Evolutionary conservation across 2,329 filamentous ascomycete genomes (phyloP).

Genomic region (Clonostachys sp.): DNA sequence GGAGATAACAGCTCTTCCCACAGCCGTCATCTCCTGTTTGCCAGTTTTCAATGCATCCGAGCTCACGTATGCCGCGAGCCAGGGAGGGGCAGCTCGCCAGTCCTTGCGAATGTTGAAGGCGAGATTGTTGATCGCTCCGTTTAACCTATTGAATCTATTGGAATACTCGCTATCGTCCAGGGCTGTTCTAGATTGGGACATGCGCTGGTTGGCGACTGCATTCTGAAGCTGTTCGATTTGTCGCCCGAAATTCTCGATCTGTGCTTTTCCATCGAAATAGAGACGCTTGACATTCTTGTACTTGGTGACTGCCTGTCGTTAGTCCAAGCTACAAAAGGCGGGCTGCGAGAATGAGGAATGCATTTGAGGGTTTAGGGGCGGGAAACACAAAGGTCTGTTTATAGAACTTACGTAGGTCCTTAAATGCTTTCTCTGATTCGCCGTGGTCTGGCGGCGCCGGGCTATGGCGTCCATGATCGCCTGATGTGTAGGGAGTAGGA

Average conservation of each 20-base stretch:
- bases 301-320: constrained; percentile 64
- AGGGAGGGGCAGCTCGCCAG: constrained; percentile 77
- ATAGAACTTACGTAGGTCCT: constrained; percentile 46
- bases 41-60: constrained; percentile 80
- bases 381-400: neutral
- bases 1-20: constrained; percentile 83
- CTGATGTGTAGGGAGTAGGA: constrained; percentile 30
- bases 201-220: constrained; percentile 91
- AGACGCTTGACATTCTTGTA: constrained; percentile 98
- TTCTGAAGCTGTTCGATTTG: constrained; percentile 96
- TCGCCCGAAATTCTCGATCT: constrained; percentile 81
- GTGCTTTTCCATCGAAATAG: constrained; percentile 91
- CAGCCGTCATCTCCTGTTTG: constrained; percentile 96
- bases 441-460: constrained; percentile 44
- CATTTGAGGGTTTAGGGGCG: neutral
- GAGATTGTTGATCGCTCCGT: constrained; percentile 90
- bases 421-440: constrained; percentile 51
- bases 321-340: neutral
- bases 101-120: constrained; percentile 96
- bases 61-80: constrained; percentile 78
- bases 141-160: constrained; percentile 82
- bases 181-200: constrained; percentile 89
- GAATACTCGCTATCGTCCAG: constrained; percentile 94
- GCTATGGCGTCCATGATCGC: constrained; percentile 49
- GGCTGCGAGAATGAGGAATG: neutral